phyloP scores from a whole-genome alignment of 2,329 filamentous ascomycete genomes.

The Trichoderma guizhouense region DNA sequence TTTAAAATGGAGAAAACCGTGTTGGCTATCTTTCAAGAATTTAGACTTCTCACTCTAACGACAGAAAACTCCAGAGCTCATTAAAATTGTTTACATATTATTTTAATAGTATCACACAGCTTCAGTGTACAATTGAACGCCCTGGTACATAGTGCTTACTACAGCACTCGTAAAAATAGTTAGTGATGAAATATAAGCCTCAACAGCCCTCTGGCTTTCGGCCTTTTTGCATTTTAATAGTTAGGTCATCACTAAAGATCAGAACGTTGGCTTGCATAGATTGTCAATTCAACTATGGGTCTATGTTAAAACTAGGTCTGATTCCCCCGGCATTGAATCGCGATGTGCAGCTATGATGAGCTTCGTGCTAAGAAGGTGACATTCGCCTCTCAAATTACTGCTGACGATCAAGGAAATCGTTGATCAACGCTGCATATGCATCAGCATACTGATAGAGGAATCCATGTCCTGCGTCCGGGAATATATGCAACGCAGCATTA shows the following conservation, averaged over 20 bases:
- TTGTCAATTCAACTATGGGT: background rate
- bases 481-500: background rate
- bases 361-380: background rate
- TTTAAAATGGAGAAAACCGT: background rate
- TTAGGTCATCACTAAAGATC: background rate
- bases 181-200: too few relatives aligned
- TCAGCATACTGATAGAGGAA: background rate
- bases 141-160: background rate
- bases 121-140: background rate
- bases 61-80: background rate
- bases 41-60: background rate
- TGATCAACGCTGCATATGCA: background rate
- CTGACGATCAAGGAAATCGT: background rate
- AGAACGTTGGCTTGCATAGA: background rate
- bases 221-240: too few relatives aligned
- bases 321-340: background rate
- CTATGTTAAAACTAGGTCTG: background rate
- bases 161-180: background rate
- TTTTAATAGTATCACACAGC: background rate
- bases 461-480: background rate
- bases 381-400: background rate
- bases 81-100: background rate
- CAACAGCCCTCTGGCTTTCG: too few relatives aligned
- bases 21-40: background rate
- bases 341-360: background rate